Conservation (phyloP, 352 stramenopile species). For the Phytopythium ostracodes region DNA sequence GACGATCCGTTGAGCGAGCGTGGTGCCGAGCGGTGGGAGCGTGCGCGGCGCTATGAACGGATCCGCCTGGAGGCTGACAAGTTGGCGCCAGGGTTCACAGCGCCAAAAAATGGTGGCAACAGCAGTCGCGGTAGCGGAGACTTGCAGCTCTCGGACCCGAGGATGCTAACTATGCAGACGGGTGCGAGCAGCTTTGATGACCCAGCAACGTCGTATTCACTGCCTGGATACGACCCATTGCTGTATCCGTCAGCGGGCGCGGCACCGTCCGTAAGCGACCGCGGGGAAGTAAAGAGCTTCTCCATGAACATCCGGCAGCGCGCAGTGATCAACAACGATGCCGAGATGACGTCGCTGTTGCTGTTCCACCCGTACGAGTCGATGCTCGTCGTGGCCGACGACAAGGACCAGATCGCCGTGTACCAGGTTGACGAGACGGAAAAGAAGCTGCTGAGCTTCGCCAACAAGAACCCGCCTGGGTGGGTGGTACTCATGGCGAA, state of each 20-base stretch:
- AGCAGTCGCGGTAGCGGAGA: background rate
- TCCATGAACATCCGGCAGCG: slow-evolving; percentile 88
- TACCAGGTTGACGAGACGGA: slow-evolving; percentile 94
- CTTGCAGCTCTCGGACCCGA: background rate
- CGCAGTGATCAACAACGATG: slow-evolving; percentile 89
- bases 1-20: slow-evolving; percentile 77
- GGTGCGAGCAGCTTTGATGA: slow-evolving; percentile 3
- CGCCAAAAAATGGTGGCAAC: slow-evolving; percentile 6
- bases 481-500: slow-evolving; percentile 28
- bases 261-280: slow-evolving; percentile 21
- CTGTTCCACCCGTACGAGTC: slow-evolving; percentile 96
- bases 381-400: slow-evolving; percentile 93
- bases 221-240: slow-evolving; percentile 1
- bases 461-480: slow-evolving; percentile 80
- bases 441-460: slow-evolving; percentile 76
- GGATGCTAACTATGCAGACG: background rate
- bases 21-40: slow-evolving; percentile 64
- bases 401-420: slow-evolving; percentile 91
- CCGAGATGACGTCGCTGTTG: slow-evolving; percentile 94
- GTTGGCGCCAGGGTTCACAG: slow-evolving; percentile 55
- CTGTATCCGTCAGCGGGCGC: slow-evolving; percentile 1
- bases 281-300: slow-evolving; percentile 72
- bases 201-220: background rate
- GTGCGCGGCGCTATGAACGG: slow-evolving; percentile 52
- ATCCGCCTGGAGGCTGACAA: slow-evolving; percentile 54